These are phyloP conservation scores for Thielaviopsis musarum DNA, from an alignment of 2,329 filamentous ascomycete genomes.

Conservation along the genomic window DNA sequence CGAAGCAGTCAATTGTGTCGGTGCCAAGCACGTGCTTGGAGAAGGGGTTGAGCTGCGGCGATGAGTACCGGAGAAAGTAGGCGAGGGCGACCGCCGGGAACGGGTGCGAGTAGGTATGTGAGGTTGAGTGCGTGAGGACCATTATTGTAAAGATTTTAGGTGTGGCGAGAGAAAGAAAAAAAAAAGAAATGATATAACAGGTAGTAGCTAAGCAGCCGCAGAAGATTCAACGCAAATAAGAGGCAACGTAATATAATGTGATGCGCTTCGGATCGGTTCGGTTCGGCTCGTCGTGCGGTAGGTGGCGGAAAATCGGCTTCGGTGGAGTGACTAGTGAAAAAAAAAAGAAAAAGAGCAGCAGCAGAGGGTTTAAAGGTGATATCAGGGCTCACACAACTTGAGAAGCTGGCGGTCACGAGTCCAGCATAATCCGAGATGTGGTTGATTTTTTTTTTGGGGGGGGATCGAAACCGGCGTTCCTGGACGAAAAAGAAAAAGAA, in stretches of 20 bases:
- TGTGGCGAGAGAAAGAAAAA: background rate
- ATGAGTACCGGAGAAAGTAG: conserved; percentile 77
- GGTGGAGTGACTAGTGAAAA: background rate
- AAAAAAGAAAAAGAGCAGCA: background rate
- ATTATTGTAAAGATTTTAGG: conserved; percentile 23
- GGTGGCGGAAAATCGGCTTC: background rate
- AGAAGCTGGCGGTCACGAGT: background rate
- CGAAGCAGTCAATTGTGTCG: conserved; percentile 59
- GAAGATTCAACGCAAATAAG: no score
- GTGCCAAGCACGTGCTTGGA: conserved; percentile 67
- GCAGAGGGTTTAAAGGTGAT: background rate
- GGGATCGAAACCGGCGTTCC: no score
- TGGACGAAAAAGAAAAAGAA: no score
- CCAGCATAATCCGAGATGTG: background rate
- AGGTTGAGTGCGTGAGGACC: conserved; percentile 48
- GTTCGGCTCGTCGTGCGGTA: background rate
- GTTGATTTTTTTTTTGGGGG: background rate
- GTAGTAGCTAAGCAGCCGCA: no score
- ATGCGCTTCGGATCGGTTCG: background rate
- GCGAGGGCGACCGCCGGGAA: conserved; percentile 76
- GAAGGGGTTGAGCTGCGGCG: conserved; percentile 56
- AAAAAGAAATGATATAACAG: background rate
- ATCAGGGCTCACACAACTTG: background rate
- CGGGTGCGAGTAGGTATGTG: conserved; percentile 61
- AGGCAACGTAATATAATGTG: background rate